A percentile compares a stretch with the other conserved stretches of the same genome.
These are phyloP conservation scores for Miscanthus sacchariflorus DNA, from an alignment of 202 grass and related monocot species.

Conservation along the genomic window DNA sequence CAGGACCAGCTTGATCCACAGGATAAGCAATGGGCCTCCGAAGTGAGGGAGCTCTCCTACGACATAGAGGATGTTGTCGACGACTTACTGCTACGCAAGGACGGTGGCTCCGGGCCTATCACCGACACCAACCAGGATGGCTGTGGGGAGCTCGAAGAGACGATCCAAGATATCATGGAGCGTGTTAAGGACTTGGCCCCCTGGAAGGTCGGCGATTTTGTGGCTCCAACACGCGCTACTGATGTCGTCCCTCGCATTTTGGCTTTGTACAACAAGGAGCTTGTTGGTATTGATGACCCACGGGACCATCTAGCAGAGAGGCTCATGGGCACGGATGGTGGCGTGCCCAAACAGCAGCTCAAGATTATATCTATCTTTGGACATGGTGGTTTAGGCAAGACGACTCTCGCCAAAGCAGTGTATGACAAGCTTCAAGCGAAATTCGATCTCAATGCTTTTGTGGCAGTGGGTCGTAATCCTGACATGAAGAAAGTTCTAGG, in stretches of 20 bases:
- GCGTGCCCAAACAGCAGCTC: neutral
- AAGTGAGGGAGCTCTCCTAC: neutral
- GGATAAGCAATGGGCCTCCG: neutral
- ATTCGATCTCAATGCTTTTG: neutral
- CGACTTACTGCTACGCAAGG: neutral
- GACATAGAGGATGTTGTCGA: neutral
- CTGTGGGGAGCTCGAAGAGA: neutral
- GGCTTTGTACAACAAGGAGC: neutral
- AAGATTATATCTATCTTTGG: neutral
- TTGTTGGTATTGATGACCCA: conserved; percentile 3
- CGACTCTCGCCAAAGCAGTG: neutral
- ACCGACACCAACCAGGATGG: neutral
- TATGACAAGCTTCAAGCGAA: neutral
- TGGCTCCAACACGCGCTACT: neutral
- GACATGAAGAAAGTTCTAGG: no score
- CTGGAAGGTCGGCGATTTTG: neutral
- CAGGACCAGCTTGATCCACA: neutral
- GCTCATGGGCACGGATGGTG: neutral
- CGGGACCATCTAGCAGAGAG: neutral
- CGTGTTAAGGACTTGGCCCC: neutral
- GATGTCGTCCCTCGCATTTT: neutral
- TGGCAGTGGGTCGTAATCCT: neutral
- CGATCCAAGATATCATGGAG: neutral
- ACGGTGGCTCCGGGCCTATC: neutral
- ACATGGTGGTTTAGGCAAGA: neutral